Percentiles rank a stretch among this genome's conserved stretches.
phyloP scores from a whole-genome alignment of 441 rosid genomes.

The Erysimum cheiri region DNA sequence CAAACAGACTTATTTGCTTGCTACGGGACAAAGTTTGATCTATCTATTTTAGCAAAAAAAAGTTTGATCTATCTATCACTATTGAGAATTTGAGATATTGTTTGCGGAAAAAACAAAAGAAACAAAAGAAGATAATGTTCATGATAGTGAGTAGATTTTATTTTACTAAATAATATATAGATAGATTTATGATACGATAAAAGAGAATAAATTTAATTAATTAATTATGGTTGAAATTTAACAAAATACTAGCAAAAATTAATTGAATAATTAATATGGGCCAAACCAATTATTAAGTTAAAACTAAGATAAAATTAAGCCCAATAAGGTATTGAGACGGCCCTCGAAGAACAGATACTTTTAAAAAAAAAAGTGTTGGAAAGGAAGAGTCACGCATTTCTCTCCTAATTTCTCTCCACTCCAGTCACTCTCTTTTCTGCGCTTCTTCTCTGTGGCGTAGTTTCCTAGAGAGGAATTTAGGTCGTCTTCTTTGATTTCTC shows the following conservation, averaged over 20 bases:
- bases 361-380: not conserved
- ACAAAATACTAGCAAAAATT: not conserved
- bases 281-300: not conserved
- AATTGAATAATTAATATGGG: slow-evolving; percentile 1
- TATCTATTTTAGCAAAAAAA: too few relatives aligned
- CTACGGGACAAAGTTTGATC: too few relatives aligned
- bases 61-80: not conserved
- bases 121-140: too few relatives aligned
- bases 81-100: too few relatives aligned
- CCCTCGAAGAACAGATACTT: not conserved
- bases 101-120: too few relatives aligned
- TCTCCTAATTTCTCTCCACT: slow-evolving; percentile 6
- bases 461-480: slow-evolving; percentile 24
- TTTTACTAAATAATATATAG: too few relatives aligned
- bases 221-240: not conserved
- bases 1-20: not conserved
- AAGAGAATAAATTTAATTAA: too few relatives aligned
- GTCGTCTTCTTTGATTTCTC: not conserved
- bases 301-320: slow-evolving; percentile 7
- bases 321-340: slow-evolving; percentile 2
- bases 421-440: slow-evolving; percentile 20
- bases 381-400: slow-evolving; percentile 22
- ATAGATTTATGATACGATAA: too few relatives aligned
- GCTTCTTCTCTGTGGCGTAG: slow-evolving; percentile 32
- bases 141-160: too few relatives aligned